These are phyloP conservation scores for Neoboletus brunneissimus DNA, from an alignment of 768 basidiomycete species.

Conservation along the genomic window DNA sequence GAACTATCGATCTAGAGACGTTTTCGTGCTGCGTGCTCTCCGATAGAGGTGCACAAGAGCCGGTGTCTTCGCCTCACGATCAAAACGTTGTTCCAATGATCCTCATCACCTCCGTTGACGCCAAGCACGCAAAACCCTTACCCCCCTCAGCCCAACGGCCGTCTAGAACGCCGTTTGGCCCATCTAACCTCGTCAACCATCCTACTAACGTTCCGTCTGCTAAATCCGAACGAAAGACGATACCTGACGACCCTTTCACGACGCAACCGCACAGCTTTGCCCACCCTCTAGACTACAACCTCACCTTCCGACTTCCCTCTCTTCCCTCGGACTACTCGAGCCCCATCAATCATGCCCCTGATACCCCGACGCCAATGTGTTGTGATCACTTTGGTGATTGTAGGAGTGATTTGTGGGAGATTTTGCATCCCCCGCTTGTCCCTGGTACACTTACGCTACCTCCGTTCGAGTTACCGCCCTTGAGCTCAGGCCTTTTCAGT, in stretches of 20 bases:
- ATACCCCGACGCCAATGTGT: constrained; percentile 28
- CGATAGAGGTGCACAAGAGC: background rate
- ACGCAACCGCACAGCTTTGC: background rate
- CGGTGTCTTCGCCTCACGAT: background rate
- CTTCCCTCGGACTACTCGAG: background rate
- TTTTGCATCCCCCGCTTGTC: constrained; percentile 25
- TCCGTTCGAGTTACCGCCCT: constrained; percentile 24
- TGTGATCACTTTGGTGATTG: constrained; percentile 26
- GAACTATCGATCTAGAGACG: background rate
- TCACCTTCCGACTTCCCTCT: constrained; percentile 16
- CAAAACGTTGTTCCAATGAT: constrained; percentile 20
- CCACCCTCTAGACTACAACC: background rate
- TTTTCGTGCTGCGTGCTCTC: background rate
- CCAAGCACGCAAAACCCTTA: constrained; percentile 23
- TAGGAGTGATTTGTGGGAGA: constrained; percentile 24
- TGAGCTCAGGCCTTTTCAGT: constrained; percentile 14
- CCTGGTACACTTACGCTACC: constrained; percentile 15
- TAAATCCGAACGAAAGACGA: background rate
- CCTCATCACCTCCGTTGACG: constrained; percentile 26
- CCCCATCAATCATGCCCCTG: constrained; percentile 6
- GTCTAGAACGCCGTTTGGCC: constrained; percentile 13
- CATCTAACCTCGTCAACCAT: constrained; percentile 7
- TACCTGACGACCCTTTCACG: constrained; percentile 17
- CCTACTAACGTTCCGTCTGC: background rate
- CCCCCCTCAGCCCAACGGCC: constrained; percentile 10